Evolutionary conservation across 768 basidiomycete genomes (phyloP), one percentile per base, ranked within the genome.

Genomic region (Suillus placidus): DNA sequence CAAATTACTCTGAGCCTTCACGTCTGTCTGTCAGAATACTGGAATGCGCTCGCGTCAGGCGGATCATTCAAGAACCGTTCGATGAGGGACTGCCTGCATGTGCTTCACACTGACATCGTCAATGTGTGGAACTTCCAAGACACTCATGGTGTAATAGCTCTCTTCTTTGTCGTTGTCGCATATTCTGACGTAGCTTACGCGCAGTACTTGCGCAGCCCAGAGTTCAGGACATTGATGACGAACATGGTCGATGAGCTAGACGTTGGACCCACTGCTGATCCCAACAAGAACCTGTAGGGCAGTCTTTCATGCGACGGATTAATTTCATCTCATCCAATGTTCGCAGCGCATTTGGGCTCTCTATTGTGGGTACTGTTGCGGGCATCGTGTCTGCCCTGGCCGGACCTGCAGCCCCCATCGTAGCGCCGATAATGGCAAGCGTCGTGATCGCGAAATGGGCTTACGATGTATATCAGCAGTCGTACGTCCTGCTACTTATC

Each of bases 101-200:
- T 70, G 14, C 63, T 72, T n/a, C 71, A 72, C 54, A 32, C 61
- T 1, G 71, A 72, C 40, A 71, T 73, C 18, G 47, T 72, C 23
- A 20, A 43, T 1, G 61, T 66, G 10, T 72, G 72, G 71, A 72
- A 73, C 56, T 69, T 73, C 40, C 35, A 37, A 23, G 68, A 69
- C 54, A 57, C 63, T 30, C 3, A 30, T 8, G 26, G 23, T 26
- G 63, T 64, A 60, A 37, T 40, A 1, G 20, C 7, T 40, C 3
- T 64, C 38, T 32, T 43, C 5, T 10, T 14, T 43, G 26, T 43
- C 1, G 6, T 35, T 32, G 20, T 63, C 35, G 18, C 30, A 20
- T 64, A 9, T 38, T 9, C 56, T 64, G 20, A 57, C 4, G 23
- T 4, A 7, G 8, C 8, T 57, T 5, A 8, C 16, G 2, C 1